Evolutionary conservation across 1,284 basidiomycete species (phyloP).

Genomic region (Ganoderma leucocontextum): DNA sequence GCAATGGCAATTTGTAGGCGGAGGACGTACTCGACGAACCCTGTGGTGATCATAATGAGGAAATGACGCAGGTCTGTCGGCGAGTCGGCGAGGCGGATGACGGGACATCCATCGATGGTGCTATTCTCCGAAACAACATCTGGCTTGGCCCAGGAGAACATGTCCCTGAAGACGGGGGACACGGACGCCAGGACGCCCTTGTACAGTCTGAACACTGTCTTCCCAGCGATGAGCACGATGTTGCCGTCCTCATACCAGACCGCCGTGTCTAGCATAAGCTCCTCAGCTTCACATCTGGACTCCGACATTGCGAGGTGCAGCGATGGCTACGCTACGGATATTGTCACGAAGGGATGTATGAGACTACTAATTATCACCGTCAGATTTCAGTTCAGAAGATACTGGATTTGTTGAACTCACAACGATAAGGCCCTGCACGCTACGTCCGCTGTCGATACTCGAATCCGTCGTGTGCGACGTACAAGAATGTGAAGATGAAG

Average conservation of each 20-base stretch:
- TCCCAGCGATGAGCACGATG: background rate
- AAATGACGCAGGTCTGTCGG: background rate
- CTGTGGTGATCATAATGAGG: background rate
- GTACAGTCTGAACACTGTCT: background rate
- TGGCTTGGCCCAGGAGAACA: background rate
- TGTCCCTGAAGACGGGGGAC: background rate
- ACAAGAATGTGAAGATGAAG: background rate
- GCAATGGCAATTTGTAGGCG: background rate
- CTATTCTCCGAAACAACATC: background rate
- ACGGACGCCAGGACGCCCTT: background rate
- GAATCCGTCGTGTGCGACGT: background rate
- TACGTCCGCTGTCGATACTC: background rate
- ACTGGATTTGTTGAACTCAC: too few species aligned
- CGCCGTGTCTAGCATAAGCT: background rate
- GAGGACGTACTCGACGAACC: background rate
- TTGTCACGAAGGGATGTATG: background rate
- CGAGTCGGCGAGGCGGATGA: background rate
- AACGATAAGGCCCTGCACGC: background rate
- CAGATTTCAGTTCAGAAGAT: too few species aligned
- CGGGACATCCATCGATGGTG: background rate
- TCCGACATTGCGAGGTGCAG: background rate
- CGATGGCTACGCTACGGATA: background rate
- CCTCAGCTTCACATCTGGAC: background rate
- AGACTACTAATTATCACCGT: too few species aligned
- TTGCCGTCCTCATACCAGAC: slow-evolving; percentile 9